Base-by-base conservation (phyloP, 306 rosid genomes). In the Glycine soja region DNA sequence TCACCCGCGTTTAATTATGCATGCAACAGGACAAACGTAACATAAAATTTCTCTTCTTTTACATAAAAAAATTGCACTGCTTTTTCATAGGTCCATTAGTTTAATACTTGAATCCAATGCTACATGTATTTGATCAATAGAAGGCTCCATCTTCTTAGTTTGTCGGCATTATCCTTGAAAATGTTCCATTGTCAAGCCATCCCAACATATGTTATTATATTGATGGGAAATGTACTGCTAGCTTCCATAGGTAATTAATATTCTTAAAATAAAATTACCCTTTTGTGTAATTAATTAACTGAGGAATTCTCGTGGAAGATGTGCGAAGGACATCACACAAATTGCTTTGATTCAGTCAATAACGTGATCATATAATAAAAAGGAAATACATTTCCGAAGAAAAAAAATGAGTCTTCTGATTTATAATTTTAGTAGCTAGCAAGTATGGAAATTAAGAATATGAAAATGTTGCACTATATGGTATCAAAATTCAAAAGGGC, bases 151-250 rank as follows among this genome's bases (percentile, higher is more conserved):
- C 91, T 90, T 86, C 90, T 87, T 74, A 16, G 81, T 89, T 87
- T 92, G 97, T 92, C 88, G 18, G 6, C 86, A 88, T 85, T 89
- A 80, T 94, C 91, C 88, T 76, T 71, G 18, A 72, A 91, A 90
- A 84, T 91, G 88, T 85, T 90, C 93, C 91, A 56, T 80, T 76
- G 10, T 81, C 72, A 19, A 77, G 87, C 86, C 86, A 72, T 77
- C 43, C 67, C 47, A 80, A 51, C 72, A 57, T 18, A 47, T 36
- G 36, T 79, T 76, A 32, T 30, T 79, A 58, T 77, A 57, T 45
- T 3, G 6, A 8, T 11, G 52, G 34, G 3, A 85, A 67, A 62
- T 68, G 42, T 63, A 51, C 70, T 48, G 63, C 68, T 70, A 81
- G 73, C 85, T 67, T 56, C 50, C 38, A 47, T 73, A 19, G 42